Evolutionary conservation across 2,329 filamentous ascomycete species (phyloP), one percentile per base, ranked within the genome.

Genomic region (Periconia sp.): DNA sequence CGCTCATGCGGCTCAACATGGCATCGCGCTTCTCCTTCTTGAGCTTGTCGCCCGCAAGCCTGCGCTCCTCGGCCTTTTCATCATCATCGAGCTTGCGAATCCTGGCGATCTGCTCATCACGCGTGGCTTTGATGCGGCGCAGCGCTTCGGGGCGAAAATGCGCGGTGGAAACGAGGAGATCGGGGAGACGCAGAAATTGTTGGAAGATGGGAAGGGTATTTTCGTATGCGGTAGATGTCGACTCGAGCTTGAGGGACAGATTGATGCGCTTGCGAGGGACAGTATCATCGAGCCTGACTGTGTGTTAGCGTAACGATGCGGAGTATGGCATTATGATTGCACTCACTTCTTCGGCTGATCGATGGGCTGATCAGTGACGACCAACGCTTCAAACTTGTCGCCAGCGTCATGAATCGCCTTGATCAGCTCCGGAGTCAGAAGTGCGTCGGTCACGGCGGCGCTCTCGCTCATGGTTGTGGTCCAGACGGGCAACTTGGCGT

Each of bases 401-500:
- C 93, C 93, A 6, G 91, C 91, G 49, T 87, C 77, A 66, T 89
- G 83, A 60, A 96, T 81, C 15, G 90, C 92, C 67, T 89, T 85
- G 74, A 91, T 83, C 37, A 99, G 82, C 65, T 97, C 93, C n/a
- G 89, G 83, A 3, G 91, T 96, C 47, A 99, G 83, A 61, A 99
- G 79, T 7, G 85, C 81, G 44, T 97, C 90, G 13, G 92, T 97
- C 65, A 99, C 88, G 77, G 97, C 94, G 54, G 92, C 92, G 76
- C 88, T 96, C 81, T 99, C 94, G 70, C 87, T 95, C 94, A 99
- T 97, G 69, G 97, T 85, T 13, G 91, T 96, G 51, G 88, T 81
- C 92, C 92, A 99, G 59, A 82, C 77, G 33, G 94, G 93, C 33
- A 99, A 85, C 81, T 96, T 97, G 51, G 88, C 72, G 76, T 92